Evolutionary conservation across 129 eudicot species (phyloP), one percentile per base, ranked within the genome.

Genomic region (Escallonia herrerae): DNA sequence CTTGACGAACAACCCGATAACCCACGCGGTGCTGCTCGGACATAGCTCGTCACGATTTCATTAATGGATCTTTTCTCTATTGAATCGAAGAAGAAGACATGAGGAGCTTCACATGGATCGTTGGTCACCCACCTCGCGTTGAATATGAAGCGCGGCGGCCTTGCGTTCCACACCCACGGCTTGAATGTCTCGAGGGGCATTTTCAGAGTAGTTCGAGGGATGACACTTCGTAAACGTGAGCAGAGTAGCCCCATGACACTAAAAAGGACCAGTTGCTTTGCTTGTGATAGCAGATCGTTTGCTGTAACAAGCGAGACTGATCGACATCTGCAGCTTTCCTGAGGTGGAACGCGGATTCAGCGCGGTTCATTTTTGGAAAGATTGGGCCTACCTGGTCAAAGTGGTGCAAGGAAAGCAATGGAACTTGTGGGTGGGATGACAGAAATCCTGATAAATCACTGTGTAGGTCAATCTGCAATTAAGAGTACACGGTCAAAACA

Each of bases 41-140:
- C 44, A 10, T 75, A 82, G 6, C 52, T 78, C 15, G 64, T 75
- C 44, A 59, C 51, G 9, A 76, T 54, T 45, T 76, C 67, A 48
- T 62, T 40, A 15, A 12, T 12, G 33, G 33, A 22, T 22, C 33
- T 22, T 22, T 22, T 22, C 33, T 22, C 33, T 22, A 22, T 22
- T 22, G 33, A 22, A 22, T 22, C 33, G 9, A 78, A 74, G 69
- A 74, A 82, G 69, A 82, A 78, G 14, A 71, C 66, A 56, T 78
- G 87, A 10, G 87, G 79, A 45, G 67, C 56, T 46, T 78, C 75
- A 57, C 87, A 82, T 0, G 84, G 74, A 57, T 75, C 62, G 7
- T 43, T 41, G 0, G 63, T 43, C 4, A 47, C 43, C 5, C 15
- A 13, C 12, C 87, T 64, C 7, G 84, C 78, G 44, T 78, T 58